Evolutionary conservation across 768 basidiomycete species (phyloP).

Genomic region (Termitomyces titanicus): DNA sequence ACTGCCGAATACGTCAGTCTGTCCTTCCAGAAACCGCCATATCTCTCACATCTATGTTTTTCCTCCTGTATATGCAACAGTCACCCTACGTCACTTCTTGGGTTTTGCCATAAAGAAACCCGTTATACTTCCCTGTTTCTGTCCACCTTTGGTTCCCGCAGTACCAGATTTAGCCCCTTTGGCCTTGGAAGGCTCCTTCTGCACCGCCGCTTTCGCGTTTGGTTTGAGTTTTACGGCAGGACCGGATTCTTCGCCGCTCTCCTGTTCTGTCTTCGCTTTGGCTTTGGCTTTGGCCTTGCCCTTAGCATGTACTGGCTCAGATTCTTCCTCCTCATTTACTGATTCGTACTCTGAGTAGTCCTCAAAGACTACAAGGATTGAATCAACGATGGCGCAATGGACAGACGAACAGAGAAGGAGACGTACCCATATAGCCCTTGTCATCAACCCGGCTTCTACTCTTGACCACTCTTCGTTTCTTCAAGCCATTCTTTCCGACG

Average conservation of each 20-base stretch:
- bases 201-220: background rate
- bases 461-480: conserved; percentile 65
- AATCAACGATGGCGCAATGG: background rate
- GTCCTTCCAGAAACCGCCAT: too few relatives aligned
- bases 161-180: conserved; percentile 6
- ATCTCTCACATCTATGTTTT: too few relatives aligned
- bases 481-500: conserved; percentile 73
- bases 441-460: conserved; percentile 51
- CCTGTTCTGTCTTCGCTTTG: conserved; percentile 18
- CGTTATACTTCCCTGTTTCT: conserved; percentile 25
- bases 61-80: too few relatives aligned
- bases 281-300: conserved; percentile 19
- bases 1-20: too few relatives aligned
- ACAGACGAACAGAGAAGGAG: background rate
- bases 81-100: conserved; percentile 14
- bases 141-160: conserved; percentile 7
- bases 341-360: conserved; percentile 84
- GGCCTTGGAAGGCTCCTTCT: conserved; percentile 3
- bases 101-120: conserved; percentile 35
- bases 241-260: conserved; percentile 1
- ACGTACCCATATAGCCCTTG: conserved; percentile 73
- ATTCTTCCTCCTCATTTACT: conserved; percentile 58
- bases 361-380: conserved; percentile 50
- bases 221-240: conserved; percentile 11
- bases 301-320: conserved; percentile 22